Evolutionary conservation across 23 red algal genomes (phyloP), one percentile per base, ranked within the genome.

Genomic region (Gracilaria vermiculophylla): DNA sequence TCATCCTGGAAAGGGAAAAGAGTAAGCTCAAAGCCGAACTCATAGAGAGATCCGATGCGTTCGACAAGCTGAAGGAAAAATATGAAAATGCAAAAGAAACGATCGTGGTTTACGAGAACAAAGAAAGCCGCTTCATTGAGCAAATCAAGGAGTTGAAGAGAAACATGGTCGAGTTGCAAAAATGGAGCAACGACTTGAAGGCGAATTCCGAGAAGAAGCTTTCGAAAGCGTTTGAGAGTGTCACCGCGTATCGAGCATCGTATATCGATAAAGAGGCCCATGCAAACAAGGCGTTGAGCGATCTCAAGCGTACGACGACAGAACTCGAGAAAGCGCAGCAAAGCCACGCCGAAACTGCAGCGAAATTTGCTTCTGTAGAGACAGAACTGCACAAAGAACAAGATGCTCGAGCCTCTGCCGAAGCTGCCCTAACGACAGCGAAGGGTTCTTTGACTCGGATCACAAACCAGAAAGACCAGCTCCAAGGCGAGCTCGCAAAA

Each of bases 161-260:
- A 60, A 78, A 81, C 64, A 80, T 91, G 87, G 43, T 66, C 14
- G 87, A 91, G 48, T 47, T 91, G n/a, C 76, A 80, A 32, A 91
- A 81, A 34, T 91, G 87, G 87, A 91, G 87, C 58, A 70, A 91
- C 37, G 74, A 91, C 27, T 62, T 91, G 37, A 91, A 91, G 37
- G 75, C 87, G 15, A 91, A 91, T 49, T 62, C 74, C 0, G 75
- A 91, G 62, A 91, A 91, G 60, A 91, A 91, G 44, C 58, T 91
- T 15, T 39, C 58, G 6, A 81, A 70, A 53, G 87, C 87, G n/a
- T 91, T 80, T 32, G 73, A 80, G 44, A 69, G 57, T 24, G 87
- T 81, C 33, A 81, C 87, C 17, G 39, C 87, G 21, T 91, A 62
- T 37, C 75, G 76, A 2, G 48, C 87, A n/a, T 80, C 87, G 16